Base-by-base conservation (phyloP, 257 asterid species). In the Verbena officinalis region DNA sequence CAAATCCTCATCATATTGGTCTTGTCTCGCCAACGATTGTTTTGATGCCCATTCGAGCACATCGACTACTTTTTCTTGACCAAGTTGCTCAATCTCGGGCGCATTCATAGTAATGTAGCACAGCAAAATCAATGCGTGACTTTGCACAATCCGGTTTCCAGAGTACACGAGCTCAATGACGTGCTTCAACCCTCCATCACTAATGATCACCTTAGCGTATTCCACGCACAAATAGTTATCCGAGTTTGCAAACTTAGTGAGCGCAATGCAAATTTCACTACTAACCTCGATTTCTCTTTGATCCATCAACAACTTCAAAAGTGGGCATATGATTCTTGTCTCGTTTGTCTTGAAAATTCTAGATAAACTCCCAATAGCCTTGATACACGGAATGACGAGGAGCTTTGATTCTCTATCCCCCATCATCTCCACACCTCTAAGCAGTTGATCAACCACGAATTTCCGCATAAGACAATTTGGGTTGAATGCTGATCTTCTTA, bases 391-490 rank as follows among this genome's bases (percentile, higher is more conserved):
- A 40, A 83, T 59, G 1, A n/a, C n/a, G n/a, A 87, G 82, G 17
- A 83, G 83, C 15, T 78, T 78, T 0, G 86, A 74, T 42, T 85
- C 86, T 0, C 11, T 36, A 36, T 74, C 83, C 46, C 74, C 83
- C 50, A 64, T 68, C 50, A 64, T 68, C 8, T 85, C 86, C 0
- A 87, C 65, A 12, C 83, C 69, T 17, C 66, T 64, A 4, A 77
- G 72, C 23, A 87, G 72, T 53, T 87, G 86, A 51, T 87, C 93
- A 11, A 87, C 88, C 0, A 82, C 86, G 0, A 88, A 86, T 53
- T 83, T 85, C 75, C 93, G 83, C 38, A 90, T 90, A 0, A 81
- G 88, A 0, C 90, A 81, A 55, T 81, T 87, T 50, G 95, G 95
- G 68, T 83, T 85, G 77, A 87, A 87, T 0, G 93, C 93, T 1